phyloP scores from a whole-genome alignment of 73 alveolate genomes.

The Stentor coeruleus region DNA sequence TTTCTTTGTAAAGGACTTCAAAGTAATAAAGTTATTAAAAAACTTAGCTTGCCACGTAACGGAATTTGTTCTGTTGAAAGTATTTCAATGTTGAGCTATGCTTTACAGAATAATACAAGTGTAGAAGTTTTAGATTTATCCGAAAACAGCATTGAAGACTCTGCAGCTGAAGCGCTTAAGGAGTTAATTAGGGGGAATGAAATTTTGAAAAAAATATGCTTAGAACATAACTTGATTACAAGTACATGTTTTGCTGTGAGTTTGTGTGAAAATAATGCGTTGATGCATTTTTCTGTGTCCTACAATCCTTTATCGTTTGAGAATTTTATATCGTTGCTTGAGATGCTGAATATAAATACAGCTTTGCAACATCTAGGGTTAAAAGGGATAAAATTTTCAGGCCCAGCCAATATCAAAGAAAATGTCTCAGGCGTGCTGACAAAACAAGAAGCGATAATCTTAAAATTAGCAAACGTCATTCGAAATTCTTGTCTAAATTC shows the following conservation, averaged over 20 bases:
- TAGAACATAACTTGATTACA: neutral
- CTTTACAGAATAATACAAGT: neutral
- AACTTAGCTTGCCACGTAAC: neutral
- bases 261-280: neutral
- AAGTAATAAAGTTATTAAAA: no score
- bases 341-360: conserved; percentile 9
- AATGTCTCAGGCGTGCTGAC: conserved; percentile 1
- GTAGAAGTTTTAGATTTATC: neutral
- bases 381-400: neutral
- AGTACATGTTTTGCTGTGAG: neutral
- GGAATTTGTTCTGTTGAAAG: neutral
- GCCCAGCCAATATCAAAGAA: neutral
- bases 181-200: neutral
- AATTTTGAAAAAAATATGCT: neutral
- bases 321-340: neutral
- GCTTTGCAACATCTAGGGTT: neutral
- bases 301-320: conserved; percentile 3
- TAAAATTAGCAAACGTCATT: conserved; percentile 3
- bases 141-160: neutral
- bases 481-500: neutral
- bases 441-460: conserved; percentile 1
- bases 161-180: neutral
- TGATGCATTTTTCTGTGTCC: neutral
- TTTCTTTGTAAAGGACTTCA: neutral
- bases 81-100: neutral